These are phyloP conservation scores for Toxicodendron radicans DNA, from an alignment of 345 rosid genomes.

Conservation along the genomic window DNA sequence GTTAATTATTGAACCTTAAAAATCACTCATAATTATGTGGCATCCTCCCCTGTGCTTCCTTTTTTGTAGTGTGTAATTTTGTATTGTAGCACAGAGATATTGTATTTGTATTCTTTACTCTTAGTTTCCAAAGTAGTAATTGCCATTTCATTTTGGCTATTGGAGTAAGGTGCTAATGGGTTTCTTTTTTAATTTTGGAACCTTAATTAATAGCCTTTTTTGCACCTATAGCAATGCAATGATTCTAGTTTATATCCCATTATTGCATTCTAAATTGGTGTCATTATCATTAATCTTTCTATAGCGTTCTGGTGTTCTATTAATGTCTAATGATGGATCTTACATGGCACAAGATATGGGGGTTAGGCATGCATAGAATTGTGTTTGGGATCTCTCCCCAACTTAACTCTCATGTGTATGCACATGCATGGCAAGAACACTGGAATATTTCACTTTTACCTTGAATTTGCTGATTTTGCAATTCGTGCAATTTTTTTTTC, in stretches of 20 bases:
- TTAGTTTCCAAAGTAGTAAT: not conserved
- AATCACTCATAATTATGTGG: too few relatives aligned
- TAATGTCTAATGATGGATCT: not conserved
- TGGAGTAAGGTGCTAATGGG: not conserved
- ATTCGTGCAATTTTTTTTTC: too few relatives aligned
- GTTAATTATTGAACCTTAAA: too few relatives aligned
- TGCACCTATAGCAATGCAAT: not conserved
- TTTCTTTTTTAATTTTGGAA: not conserved
- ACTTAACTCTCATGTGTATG: too few relatives aligned
- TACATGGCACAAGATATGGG: not conserved
- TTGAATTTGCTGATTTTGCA: too few relatives aligned
- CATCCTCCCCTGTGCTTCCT: too few relatives aligned
- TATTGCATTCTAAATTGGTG: not conserved
- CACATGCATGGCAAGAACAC: not conserved
- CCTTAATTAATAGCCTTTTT: not conserved
- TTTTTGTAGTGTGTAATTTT: too few relatives aligned
- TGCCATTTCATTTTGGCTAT: not conserved
- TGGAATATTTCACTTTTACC: not conserved
- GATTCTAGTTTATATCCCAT: not conserved
- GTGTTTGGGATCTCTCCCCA: not conserved
- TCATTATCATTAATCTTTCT: too few relatives aligned
- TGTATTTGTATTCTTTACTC: too few relatives aligned
- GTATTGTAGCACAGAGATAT: too few relatives aligned
- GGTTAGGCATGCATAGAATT: not conserved
- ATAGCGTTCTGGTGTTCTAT: not conserved